Base-by-base conservation (phyloP, 2,329 filamentous ascomycete species). In the Nectriaceae sp. region DNA sequence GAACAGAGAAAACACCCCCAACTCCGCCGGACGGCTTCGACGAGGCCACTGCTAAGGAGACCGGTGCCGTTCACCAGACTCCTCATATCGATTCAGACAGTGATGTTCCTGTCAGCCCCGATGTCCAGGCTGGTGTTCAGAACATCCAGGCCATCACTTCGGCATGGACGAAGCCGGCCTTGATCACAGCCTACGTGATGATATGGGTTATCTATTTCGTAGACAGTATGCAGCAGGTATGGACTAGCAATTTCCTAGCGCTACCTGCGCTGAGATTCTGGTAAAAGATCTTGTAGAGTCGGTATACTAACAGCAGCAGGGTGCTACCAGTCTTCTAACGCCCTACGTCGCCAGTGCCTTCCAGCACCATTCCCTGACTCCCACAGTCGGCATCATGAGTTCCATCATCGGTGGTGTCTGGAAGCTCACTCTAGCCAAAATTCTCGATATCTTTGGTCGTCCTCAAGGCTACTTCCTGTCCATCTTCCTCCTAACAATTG, bases 361-460 rank as follows among this genome's bases (percentile, higher is more conserved):
- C 56, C 59, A 67, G 26, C 57, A 69, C 18, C 79, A 82, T 56
- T 80, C 77, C 2, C 67, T 81, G 4, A 70, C 77, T 15, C 71
- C 77, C 3, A 73, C 78, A 4, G 75, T 78, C 38, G 67, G 68
- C 24, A 76, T 83, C 46, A 67, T 83, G 6, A 72, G 76, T 19
- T 71, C 67, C 54, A 69, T 79, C 39, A 75, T 82, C 51, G 67
- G 71, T 61, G 82, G 80, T 40, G 75, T 84, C 11, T 74, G 78
- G 41, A 83, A 83, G 58, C 76, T 85, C 13, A 80, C 83, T 1
- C 74, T 84, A 53, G 83, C 83, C 40, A 87, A 87, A 64, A 69
- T 85, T 15, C 72, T 85, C 40, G 80, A 87, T 65, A 71, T 86
- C 26, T 85, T 80, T 67, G 84, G 82, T 44, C 79, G 83, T 26